phyloP scores from a whole-genome alignment of 768 basidiomycete species.

The Xanthoconium purpureum region DNA sequence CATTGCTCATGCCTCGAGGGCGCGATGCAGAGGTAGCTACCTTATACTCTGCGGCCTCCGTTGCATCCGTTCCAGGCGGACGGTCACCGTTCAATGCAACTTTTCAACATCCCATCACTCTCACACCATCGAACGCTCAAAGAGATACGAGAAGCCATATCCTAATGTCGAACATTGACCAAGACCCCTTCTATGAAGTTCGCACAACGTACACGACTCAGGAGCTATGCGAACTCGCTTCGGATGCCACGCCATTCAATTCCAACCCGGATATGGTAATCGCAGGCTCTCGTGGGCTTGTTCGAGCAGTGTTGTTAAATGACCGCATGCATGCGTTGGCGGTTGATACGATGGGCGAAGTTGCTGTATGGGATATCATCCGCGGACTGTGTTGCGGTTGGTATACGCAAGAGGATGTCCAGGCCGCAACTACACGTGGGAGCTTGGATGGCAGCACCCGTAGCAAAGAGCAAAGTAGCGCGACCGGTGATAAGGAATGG shows the following conservation, averaged over 20 bases:
- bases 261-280: slow-evolving; percentile 66
- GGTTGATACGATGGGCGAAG: slow-evolving; percentile 83
- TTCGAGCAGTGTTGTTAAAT: slow-evolving; percentile 78
- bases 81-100: slow-evolving; percentile 36
- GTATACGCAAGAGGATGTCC: slow-evolving; percentile 65
- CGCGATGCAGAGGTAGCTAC: slow-evolving; percentile 81
- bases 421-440: slow-evolving; percentile 48
- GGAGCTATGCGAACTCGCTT: slow-evolving; percentile 75
- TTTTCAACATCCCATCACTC: slow-evolving; percentile 29
- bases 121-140: slow-evolving; percentile 27
- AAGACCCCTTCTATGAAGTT: slow-evolving; percentile 36
- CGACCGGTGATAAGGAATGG: slow-evolving; percentile 42
- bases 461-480: slow-evolving; percentile 33
- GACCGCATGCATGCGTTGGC: slow-evolving; percentile 89
- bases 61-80: slow-evolving; percentile 62
- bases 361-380: slow-evolving; percentile 92
- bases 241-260: slow-evolving; percentile 63
- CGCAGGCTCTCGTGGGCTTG: slow-evolving; percentile 73
- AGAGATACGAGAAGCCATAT: slow-evolving; percentile 17
- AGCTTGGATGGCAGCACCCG: slow-evolving; percentile 40
- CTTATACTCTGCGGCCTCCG: slow-evolving; percentile 80
- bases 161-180: slow-evolving; percentile 22
- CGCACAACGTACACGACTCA: slow-evolving; percentile 54
- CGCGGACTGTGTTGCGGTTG: slow-evolving; percentile 71
- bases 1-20: slow-evolving; percentile 32